phyloP scores from a whole-genome alignment of 805 yeast genomes.

The Candida multigemmis region DNA sequence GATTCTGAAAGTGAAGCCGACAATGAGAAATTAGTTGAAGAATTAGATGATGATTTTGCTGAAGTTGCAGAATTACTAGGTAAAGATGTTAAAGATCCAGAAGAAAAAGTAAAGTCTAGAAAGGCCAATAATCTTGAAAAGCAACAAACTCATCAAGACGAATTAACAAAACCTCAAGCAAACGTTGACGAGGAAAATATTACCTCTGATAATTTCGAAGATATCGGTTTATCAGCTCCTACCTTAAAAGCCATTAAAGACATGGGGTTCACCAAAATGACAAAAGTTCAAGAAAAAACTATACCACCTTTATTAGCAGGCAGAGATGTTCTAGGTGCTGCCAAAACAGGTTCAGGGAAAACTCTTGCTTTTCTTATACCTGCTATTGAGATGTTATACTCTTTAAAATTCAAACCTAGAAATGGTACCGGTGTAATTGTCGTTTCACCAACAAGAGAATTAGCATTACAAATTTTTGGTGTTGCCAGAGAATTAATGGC shows the following conservation, averaged over 20 bases:
- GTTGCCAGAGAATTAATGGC: conserved; percentile 94
- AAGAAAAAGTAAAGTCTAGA: conserved; percentile 16
- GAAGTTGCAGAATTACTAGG: conserved; percentile 50
- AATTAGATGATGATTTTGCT: conserved; percentile 47
- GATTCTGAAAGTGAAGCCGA: conserved; percentile 21
- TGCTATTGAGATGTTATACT: conserved; percentile 85
- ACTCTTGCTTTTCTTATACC: conserved; percentile 94
- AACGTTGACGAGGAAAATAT: conserved; percentile 17
- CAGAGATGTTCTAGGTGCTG: conserved; percentile 97
- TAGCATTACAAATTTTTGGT: conserved; percentile 95
- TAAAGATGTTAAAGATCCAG: conserved; percentile 32
- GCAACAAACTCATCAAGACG: conserved; percentile 11
- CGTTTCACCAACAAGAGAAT: conserved; percentile 95
- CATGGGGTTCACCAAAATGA: conserved; percentile 91
- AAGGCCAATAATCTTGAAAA: conserved; percentile 9
- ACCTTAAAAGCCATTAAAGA: conserved; percentile 72
- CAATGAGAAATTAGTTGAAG: conserved; percentile 39
- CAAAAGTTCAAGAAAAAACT: conserved; percentile 90
- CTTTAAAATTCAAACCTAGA: conserved; percentile 91
- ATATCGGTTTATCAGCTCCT: conserved; percentile 62
- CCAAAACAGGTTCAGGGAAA: conserved; percentile 98
- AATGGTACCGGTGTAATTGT: conserved; percentile 97
- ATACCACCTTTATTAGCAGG: conserved; percentile 97
- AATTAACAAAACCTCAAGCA: conserved; percentile 21
- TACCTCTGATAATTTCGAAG: conserved; percentile 25